Evolutionary conservation across 2,329 filamentous ascomycete species (phyloP).

Genomic region (Fusarium sp.): DNA sequence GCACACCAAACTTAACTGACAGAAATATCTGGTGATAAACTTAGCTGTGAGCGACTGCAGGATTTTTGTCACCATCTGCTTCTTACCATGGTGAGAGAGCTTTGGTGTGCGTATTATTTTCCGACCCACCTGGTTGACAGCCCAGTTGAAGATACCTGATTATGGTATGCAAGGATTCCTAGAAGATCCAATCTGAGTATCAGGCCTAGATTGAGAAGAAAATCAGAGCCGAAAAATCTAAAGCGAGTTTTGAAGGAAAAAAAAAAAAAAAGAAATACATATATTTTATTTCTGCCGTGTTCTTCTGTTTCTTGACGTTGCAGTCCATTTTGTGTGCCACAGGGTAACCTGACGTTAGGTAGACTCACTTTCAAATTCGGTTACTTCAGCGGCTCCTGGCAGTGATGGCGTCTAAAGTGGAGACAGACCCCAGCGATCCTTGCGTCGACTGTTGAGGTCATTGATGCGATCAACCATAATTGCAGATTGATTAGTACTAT

Average conservation of each 20-base stretch:
- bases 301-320: neutral
- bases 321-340: neutral
- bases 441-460: constrained; percentile 39
- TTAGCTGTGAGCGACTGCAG: too few relatives aligned
- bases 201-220: too few relatives aligned
- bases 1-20: too few relatives aligned
- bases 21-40: too few relatives aligned
- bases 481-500: neutral
- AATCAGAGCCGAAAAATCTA: too few relatives aligned
- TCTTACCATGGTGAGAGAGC: too few relatives aligned
- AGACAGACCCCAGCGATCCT: constrained; percentile 29
- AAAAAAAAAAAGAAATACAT: neutral
- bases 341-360: constrained; percentile 1
- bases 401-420: neutral
- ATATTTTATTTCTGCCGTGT: neutral
- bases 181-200: too few relatives aligned
- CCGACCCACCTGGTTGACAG: too few relatives aligned
- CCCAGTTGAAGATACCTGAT: too few relatives aligned
- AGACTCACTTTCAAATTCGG: neutral
- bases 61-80: too few relatives aligned
- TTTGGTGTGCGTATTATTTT: too few relatives aligned
- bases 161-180: too few relatives aligned
- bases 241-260: neutral
- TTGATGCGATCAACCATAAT: constrained; percentile 26
- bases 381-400: constrained; percentile 7